Base-by-base conservation (phyloP, 108 stramenopile species). In the Phaeodactylum tricornutum region DNA sequence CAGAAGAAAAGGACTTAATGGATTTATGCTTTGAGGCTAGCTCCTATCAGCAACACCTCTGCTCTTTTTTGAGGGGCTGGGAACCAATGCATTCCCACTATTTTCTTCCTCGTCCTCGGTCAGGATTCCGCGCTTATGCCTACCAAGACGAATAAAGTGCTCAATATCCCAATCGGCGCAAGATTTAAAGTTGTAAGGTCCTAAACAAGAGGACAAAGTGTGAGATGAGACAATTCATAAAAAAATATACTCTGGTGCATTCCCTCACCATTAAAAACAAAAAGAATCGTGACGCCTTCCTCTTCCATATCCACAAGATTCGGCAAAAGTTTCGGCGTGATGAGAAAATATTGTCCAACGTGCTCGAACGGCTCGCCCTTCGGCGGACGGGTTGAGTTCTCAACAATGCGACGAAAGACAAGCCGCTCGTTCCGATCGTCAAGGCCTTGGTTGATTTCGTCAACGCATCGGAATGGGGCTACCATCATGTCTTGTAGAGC, bases 371-470 rank as follows among this genome's bases (percentile, higher is more conserved):
- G 67, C 2, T 62, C 67, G 8, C 53, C 34, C 4, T 54, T 53
- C 29, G 77, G 62, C 12, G 67, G 57, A 29, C 58, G 47, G 20
- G 80, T 81, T 3, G 88, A 92, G 47, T 93, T 95, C 35, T 55
- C 63, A 33, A 96, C 93, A 47, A 98, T 93, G 11, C 95, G 81
- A 35, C 80, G 81, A 56, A 98, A 92, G 0, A 96, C 93, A 5
- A 92, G 46, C 35, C 98, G 82, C 63, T 97, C 96, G 55, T 96
- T 96, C 0, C 81, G 62, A 36, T 94, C 93, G 53, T 99, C 95
- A 55, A 99, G 76, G 39, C 98, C 96, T 66, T 97, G 96, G 52
- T 99, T 99, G 72, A 99, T 96, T 64, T 97, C 96, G 57, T 99
- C 96, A 4, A 99, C 94, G 29, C 96, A 94, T 32, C 98, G 75